Base-by-base conservation (phyloP, 2,329 filamentous ascomycete species). In the Pyricularia grisea region DNA sequence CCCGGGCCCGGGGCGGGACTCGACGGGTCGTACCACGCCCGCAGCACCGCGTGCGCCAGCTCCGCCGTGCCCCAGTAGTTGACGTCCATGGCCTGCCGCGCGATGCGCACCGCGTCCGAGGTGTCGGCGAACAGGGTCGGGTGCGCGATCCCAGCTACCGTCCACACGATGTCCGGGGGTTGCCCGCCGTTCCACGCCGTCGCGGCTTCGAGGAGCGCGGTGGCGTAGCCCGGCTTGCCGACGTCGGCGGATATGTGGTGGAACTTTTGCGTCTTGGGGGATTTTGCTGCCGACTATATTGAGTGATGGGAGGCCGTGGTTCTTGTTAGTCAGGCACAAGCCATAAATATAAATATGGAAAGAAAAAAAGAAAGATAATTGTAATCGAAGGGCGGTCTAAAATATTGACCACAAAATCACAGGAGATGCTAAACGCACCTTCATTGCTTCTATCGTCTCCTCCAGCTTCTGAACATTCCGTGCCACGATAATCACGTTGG, bases 41-140 rank as follows among this genome's bases (percentile, higher is more conserved):
- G 86, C 71, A 97, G 81, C 23, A 91, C 88, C 25, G 92, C 89
- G 76, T 96, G 93, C 55, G 93, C 90, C 80, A 97, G 92, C 77
- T 97, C 95, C 60, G 90, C 90, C 33, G 89, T 88, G 66, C 92
- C 92, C 85, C 90, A 97, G 81, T 92, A 98, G 80, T 97, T 94
- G 73, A 94, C 87, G 76, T 97, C 92, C 92, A 97, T 97, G 78
- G 97, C 92, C 72, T 84, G 82, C 61, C 90, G 86, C 72, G 93
- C 81, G 12, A 85, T 86, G 9, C 88, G 81, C 68, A 92, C 81
- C 10, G 90, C 84, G 58, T 88, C 88, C 71, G 97, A 91, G 28
- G 88, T 88, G 71, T 97, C 92, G 72, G 92, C 78, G 81, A 94
- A 97, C 71, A 97, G 89, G 50, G 87, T 85, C 0, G 94, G 94